A percentile compares a stretch with the other conserved stretches of the same genome.
Conservation (phyloP, 2,329 filamentous ascomycete genomes). For the Colletotrichum acutatum region DNA sequence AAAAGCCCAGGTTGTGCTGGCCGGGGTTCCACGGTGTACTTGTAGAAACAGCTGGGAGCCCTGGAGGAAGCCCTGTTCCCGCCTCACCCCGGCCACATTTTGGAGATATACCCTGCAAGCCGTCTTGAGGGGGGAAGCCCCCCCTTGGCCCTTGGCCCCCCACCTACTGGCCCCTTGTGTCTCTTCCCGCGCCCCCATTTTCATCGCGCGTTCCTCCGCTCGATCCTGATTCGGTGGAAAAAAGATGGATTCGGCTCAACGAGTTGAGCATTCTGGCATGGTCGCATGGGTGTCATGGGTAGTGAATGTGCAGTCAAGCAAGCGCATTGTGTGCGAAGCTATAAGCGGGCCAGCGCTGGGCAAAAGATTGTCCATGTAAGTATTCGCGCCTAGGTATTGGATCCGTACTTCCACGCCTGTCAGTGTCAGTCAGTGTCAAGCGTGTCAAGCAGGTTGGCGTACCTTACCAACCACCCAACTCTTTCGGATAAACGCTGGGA, state of each 20-base stretch:
- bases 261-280: conserved; percentile 2
- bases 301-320: neutral
- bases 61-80: conserved; percentile 1
- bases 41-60: conserved; percentile 21
- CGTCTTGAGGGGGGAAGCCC: conserved; percentile 2
- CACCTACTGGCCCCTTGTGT: neutral
- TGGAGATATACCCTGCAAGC: conserved; percentile 15
- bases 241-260: conserved; percentile 6
- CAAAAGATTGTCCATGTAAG: neutral
- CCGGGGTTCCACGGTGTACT: neutral
- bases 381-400: neutral
- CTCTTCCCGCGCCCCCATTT: conserved; percentile 27
- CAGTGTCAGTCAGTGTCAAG: neutral
- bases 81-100: neutral
- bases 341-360: neutral
- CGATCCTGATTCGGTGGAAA: conserved; percentile 27
- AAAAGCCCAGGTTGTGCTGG: neutral
- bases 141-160: neutral
- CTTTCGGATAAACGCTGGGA: neutral
- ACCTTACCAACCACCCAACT: no score
- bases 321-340: neutral
- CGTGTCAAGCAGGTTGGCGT: neutral
- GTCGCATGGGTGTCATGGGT: neutral
- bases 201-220: conserved; percentile 23
- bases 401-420: neutral